phyloP scores from a whole-genome alignment of 225 moss, liverwort and hornwort genomes.

The Straminergon stramineum region DNA sequence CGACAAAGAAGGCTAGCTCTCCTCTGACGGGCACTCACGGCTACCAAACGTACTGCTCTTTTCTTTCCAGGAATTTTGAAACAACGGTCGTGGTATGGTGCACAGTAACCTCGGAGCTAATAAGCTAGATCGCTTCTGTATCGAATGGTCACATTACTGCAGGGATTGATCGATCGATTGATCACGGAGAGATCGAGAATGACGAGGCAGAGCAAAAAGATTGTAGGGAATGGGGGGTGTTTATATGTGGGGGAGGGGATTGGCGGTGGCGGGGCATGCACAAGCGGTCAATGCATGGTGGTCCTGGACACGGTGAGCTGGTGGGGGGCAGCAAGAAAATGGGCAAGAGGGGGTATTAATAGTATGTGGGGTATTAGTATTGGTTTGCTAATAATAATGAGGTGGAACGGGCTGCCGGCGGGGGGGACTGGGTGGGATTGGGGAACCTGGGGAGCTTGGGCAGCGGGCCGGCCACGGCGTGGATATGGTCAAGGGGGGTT shows the following conservation, averaged over 20 bases:
- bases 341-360: background rate
- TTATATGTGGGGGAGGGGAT: background rate
- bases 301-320: background rate
- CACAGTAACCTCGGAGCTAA: background rate
- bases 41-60: background rate
- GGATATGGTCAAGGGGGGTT: background rate
- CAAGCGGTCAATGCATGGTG: background rate
- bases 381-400: background rate
- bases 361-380: background rate
- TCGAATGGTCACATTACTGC: background rate
- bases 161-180: background rate
- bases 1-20: background rate
- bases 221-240: background rate
- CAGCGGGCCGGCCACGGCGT: background rate
- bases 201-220: background rate
- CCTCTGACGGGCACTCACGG: background rate
- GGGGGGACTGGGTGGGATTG: background rate
- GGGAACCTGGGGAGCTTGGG: background rate
- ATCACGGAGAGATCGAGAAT: too few relatives aligned
- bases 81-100: background rate
- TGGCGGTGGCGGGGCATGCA: background rate
- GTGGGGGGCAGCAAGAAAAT: background rate
- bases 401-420: too few relatives aligned
- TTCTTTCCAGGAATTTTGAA: background rate
- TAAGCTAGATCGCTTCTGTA: background rate